Evolutionary conservation across 345 rosid genomes (phyloP).

Genomic region (Ceriops tagal): DNA sequence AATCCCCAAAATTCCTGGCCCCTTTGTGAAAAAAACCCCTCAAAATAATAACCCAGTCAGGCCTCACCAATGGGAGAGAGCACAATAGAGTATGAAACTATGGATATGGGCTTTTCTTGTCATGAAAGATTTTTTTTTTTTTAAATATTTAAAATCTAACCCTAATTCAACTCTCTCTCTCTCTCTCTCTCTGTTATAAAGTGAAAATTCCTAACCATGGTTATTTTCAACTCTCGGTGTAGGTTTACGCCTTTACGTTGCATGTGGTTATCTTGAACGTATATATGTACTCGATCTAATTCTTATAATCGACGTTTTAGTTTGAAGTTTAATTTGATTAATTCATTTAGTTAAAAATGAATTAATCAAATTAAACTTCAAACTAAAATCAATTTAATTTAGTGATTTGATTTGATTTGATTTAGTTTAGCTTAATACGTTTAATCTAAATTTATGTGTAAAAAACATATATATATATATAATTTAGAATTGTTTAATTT

Average conservation of each 20-base stretch:
- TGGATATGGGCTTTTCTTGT: constrained; percentile 10
- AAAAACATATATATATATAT: no score
- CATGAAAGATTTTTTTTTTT: neutral
- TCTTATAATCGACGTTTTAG: no score
- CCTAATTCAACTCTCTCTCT: neutral
- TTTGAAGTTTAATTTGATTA: no score
- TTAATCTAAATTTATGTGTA: no score
- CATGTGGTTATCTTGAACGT: no score
- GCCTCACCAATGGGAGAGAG: neutral
- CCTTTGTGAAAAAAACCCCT: constrained; percentile 16
- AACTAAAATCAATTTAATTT: no score
- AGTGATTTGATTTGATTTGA: no score
- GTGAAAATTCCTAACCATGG: constrained; percentile 17
- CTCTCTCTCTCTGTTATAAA: neutral
- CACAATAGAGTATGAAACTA: neutral
- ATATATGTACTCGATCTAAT: no score
- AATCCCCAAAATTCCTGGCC: constrained; percentile 23
- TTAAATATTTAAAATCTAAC: neutral
- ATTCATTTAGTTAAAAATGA: no score
- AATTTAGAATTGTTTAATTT: no score
- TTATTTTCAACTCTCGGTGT: constrained; percentile 16
- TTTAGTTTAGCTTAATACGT: no score
- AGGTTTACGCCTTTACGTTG: neutral
- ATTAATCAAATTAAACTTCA: no score
- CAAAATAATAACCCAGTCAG: constrained; percentile 4